These are phyloP conservation scores for Ophiostoma ips DNA, from an alignment of 2,329 filamentous ascomycete species.

Conservation along the genomic window DNA sequence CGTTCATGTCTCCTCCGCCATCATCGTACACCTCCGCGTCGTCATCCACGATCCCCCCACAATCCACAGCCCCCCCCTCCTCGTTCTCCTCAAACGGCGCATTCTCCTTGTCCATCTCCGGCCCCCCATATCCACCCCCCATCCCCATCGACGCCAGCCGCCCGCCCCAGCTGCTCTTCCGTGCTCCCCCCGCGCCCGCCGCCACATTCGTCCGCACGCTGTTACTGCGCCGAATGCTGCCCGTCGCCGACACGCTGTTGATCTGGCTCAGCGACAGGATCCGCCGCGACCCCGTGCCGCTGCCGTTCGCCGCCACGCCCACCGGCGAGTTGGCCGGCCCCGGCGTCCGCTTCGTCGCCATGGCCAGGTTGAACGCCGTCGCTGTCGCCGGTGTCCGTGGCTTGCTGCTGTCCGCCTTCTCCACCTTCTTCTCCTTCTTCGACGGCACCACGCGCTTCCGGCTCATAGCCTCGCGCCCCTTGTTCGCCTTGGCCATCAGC, in stretches of 20 bases:
- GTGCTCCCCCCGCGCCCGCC: constrained; percentile 27
- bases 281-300: constrained; percentile 47
- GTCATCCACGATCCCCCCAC: constrained; percentile 4
- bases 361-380: constrained; percentile 39
- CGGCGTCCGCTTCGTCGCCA: constrained; percentile 37
- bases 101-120: constrained; percentile 33
- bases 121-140: constrained; percentile 30
- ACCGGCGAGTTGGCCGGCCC: constrained; percentile 29
- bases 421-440: constrained; percentile 23
- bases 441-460: constrained; percentile 37
- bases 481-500: constrained; percentile 56
- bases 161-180: constrained; percentile 59
- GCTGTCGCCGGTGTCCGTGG: too few relatives aligned
- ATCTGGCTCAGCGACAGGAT: constrained; percentile 90
- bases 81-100: constrained; percentile 41
- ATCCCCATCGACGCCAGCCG: constrained; percentile 28
- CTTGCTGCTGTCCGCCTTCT: constrained; percentile 13
- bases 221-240: constrained; percentile 61
- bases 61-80: constrained; percentile 30
- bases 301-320: constrained; percentile 3
- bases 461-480: constrained; percentile 41
- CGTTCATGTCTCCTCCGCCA: constrained; percentile 7
- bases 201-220: constrained; percentile 52
- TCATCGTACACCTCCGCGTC: neutral
- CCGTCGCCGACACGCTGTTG: constrained; percentile 53